phyloP scores from a whole-genome alignment of 2,329 filamentous ascomycete species.

The Hymenoscyphus linearis region DNA sequence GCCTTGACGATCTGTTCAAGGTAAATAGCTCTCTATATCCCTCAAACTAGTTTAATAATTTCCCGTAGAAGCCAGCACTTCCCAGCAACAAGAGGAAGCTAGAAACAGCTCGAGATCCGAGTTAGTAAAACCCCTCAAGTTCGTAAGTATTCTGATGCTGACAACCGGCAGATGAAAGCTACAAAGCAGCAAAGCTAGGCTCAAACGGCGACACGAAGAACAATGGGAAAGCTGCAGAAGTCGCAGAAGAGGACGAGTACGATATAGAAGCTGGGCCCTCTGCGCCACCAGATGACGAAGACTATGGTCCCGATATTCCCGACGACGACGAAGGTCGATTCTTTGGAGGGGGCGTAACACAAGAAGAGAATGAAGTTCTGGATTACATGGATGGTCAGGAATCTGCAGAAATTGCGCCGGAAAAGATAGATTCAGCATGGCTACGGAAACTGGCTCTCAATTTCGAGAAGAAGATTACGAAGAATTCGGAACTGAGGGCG shows the following conservation, averaged over 20 bases:
- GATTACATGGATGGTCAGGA: conserved; percentile 78
- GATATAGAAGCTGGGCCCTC: conserved; percentile 46
- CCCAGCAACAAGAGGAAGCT: conserved; percentile 56
- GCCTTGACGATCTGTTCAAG: conserved; percentile 30
- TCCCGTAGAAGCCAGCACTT: conserved; percentile 30
- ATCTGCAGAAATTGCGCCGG: conserved; percentile 41
- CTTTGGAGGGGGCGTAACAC: conserved; percentile 85
- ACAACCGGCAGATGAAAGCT: conserved; percentile 47
- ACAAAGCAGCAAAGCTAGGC: conserved; percentile 55
- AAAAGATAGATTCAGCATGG: conserved; percentile 81
- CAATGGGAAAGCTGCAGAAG: conserved; percentile 27
- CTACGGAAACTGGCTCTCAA: conserved; percentile 72
- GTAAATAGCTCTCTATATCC: conserved; percentile 7
- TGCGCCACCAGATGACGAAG: conserved; percentile 49
- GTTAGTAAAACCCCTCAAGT: conserved; percentile 38
- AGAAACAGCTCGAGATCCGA: conserved; percentile 56
- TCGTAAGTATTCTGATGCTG: conserved; percentile 7
- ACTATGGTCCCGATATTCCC: conserved; percentile 45
- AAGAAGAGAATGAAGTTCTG: conserved; percentile 74
- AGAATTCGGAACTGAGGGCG: conserved; percentile 83
- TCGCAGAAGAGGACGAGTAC: conserved; percentile 36
- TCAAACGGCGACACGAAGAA: conserved; percentile 38
- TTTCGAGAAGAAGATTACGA: conserved; percentile 86
- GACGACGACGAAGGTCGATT: conserved; percentile 93
- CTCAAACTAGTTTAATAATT: conserved; percentile 5